phyloP scores from a whole-genome alignment of 1,284 basidiomycete genomes.

The Naganishia sp. region DNA sequence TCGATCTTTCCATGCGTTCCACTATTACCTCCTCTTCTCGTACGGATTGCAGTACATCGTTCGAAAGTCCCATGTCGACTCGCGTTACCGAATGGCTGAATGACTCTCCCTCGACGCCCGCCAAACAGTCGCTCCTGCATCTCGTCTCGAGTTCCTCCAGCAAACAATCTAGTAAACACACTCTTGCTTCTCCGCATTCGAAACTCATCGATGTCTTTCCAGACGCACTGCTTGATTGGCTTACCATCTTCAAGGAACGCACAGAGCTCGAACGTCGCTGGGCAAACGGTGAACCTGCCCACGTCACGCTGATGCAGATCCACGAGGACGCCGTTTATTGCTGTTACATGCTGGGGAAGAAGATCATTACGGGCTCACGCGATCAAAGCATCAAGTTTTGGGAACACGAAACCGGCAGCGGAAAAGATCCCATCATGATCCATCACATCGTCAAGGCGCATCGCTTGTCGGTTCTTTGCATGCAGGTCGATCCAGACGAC shows the following conservation, averaged over 20 bases:
- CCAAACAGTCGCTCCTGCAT: slow-evolving; percentile 21
- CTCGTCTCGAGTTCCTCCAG: slow-evolving; percentile 20
- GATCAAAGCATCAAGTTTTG: slow-evolving; percentile 32
- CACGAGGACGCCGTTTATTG: slow-evolving; percentile 31
- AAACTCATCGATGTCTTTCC: neutral
- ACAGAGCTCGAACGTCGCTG: slow-evolving; percentile 29
- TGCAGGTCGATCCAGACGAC: slow-evolving; percentile 27
- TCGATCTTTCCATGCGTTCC: slow-evolving; percentile 21
- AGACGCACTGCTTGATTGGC: slow-evolving; percentile 28
- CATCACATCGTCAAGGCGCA: slow-evolving; percentile 28
- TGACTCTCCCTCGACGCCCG: slow-evolving; percentile 6
- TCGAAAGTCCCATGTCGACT: slow-evolving; percentile 12
- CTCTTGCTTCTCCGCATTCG: slow-evolving; percentile 10
- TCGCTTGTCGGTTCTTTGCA: slow-evolving; percentile 30
- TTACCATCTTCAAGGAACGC: slow-evolving; percentile 28
- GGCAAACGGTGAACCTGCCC: slow-evolving; percentile 13
- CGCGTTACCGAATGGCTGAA: slow-evolving; percentile 3
- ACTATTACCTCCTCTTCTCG: slow-evolving; percentile 3
- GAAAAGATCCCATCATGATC: slow-evolving; percentile 12
- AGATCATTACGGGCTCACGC: slow-evolving; percentile 31
- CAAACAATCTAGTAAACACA: neutral
- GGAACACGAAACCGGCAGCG: slow-evolving; percentile 11
- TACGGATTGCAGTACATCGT: neutral
- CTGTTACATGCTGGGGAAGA: slow-evolving; percentile 21
- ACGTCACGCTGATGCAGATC: slow-evolving; percentile 12